These are phyloP conservation scores for Pseudisothecium myosuroides DNA, from an alignment of 225 moss, liverwort and hornwort species.

Conservation along the genomic window DNA sequence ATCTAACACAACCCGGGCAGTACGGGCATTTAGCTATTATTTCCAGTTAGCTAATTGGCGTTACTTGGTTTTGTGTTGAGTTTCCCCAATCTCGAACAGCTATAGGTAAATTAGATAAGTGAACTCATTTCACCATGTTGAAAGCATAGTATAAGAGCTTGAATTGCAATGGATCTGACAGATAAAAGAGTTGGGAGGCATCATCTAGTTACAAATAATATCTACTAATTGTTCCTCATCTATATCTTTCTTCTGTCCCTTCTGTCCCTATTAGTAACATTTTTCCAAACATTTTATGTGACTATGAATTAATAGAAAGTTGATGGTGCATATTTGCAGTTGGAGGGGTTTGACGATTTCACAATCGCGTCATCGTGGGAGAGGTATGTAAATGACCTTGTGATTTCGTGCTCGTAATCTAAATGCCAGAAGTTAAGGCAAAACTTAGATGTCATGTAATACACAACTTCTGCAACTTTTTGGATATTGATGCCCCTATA, in stretches of 20 bases:
- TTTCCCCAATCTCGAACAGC: background rate
- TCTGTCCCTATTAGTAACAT: background rate
- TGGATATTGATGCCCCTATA: background rate
- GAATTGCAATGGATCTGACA: background rate
- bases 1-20: background rate
- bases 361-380: constrained; percentile 99
- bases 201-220: background rate
- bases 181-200: background rate
- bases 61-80: background rate
- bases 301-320: background rate
- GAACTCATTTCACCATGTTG: background rate
- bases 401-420: background rate
- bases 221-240: background rate
- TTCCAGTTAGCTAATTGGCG: background rate
- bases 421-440: background rate
- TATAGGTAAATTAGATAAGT: background rate
- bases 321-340: constrained; percentile 34
- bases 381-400: constrained; percentile 35
- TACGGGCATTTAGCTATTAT: background rate
- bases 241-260: background rate
- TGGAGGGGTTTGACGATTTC: constrained; percentile 97
- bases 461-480: background rate
- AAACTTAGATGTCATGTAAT: background rate
- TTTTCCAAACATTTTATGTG: background rate
- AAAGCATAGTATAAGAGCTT: background rate